A percentile compares a stretch with the other conserved stretches of the same genome.
Evolutionary conservation across 805 yeast genomes (phyloP).

Genomic region (Priceomyces haplophilus): DNA sequence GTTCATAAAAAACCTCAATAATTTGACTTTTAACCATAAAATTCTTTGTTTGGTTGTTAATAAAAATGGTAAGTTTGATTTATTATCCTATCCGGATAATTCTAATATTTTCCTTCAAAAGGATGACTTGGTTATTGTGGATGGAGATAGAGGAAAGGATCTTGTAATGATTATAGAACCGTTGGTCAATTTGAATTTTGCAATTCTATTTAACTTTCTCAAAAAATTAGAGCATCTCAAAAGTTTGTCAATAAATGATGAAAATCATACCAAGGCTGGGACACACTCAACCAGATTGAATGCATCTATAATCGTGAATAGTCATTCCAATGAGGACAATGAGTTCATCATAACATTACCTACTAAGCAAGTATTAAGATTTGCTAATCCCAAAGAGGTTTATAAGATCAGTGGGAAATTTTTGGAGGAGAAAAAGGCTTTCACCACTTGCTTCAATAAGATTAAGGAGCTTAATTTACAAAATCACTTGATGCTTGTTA

Average conservation of each 20-base stretch:
- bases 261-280: constrained; percentile 28
- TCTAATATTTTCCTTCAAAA: constrained; percentile 57
- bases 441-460: constrained; percentile 55
- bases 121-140: constrained; percentile 70
- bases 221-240: constrained; percentile 70
- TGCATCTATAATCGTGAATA: constrained; percentile 36
- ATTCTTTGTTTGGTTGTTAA: constrained; percentile 49
- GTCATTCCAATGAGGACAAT: constrained; percentile 51
- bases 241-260: constrained; percentile 40
- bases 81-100: constrained; percentile 62
- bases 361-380: constrained; percentile 71
- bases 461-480: constrained; percentile 48
- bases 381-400: constrained; percentile 71
- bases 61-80: constrained; percentile 67
- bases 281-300: constrained; percentile 36
- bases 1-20: constrained; percentile 40
- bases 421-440: constrained; percentile 70
- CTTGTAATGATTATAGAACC: constrained; percentile 72
- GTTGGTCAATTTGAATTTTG: constrained; percentile 56
- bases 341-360: constrained; percentile 65
- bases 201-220: constrained; percentile 67
- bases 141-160: constrained; percentile 84
- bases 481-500: constrained; percentile 39
- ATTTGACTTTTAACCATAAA: constrained; percentile 40
- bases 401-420: constrained; percentile 59